A percentile compares a stretch with the other conserved stretches of the same genome.
Conservation (phyloP, 257 asterid genomes). For the Coffea canephora region DNA sequence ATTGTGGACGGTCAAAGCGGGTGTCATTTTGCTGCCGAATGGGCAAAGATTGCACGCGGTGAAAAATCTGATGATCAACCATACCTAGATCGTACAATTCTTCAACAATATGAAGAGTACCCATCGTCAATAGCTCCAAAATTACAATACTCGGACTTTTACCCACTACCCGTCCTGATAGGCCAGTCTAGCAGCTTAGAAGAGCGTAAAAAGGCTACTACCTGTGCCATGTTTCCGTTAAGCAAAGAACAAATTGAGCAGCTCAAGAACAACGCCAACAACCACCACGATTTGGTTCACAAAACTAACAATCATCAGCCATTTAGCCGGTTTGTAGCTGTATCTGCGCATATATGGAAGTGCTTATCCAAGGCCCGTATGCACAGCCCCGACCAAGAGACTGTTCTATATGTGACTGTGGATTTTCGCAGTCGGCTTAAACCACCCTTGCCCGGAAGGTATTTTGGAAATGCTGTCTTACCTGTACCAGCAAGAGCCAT, state of each 20-base stretch:
- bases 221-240: slow-evolving; percentile 13
- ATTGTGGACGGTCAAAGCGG: slow-evolving; percentile 18
- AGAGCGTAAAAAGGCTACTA: slow-evolving; percentile 25
- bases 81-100: slow-evolving; percentile 14
- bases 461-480: slow-evolving; percentile 27
- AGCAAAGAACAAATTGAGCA: slow-evolving; percentile 15
- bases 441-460: slow-evolving; percentile 27
- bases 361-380: slow-evolving; percentile 23
- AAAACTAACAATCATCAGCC: not conserved
- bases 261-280: not conserved
- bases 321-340: slow-evolving; percentile 22
- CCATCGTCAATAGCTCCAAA: not conserved
- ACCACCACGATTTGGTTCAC: not conserved
- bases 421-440: slow-evolving; percentile 12
- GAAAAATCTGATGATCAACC: not conserved
- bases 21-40: slow-evolving; percentile 9
- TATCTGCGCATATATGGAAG: slow-evolving; percentile 33
- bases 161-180: slow-evolving; percentile 8
- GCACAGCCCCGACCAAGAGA: slow-evolving; percentile 21
- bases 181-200: slow-evolving; percentile 16
- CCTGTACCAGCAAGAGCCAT: slow-evolving; percentile 8
- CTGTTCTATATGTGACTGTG: slow-evolving; percentile 1
- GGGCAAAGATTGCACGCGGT: slow-evolving; percentile 31
- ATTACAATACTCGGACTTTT: not conserved
- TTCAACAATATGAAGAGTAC: not conserved